Percentiles rank a stretch among this genome's conserved stretches.
Evolutionary conservation across 306 rosid genomes (phyloP).

Genomic region (Prunus dulcis): DNA sequence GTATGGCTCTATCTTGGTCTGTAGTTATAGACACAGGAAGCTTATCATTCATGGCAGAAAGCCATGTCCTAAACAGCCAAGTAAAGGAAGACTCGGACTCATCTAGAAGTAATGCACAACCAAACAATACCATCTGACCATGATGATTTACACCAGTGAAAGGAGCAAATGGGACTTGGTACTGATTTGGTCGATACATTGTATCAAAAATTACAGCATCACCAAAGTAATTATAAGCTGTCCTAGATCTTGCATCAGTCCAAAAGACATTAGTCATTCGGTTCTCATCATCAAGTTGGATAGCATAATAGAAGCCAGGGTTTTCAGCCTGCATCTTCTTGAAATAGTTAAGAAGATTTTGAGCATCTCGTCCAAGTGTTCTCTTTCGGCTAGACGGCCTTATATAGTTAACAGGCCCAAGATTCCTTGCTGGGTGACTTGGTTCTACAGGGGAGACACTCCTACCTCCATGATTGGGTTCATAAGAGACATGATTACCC

Average conservation of each 20-base stretch:
- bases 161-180: constrained; percentile 77
- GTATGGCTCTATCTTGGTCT: constrained; percentile 78
- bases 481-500: constrained; percentile 40
- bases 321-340: constrained; percentile 78
- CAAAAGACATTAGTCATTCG: constrained; percentile 75
- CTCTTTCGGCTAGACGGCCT: constrained; percentile 49
- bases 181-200: constrained; percentile 74
- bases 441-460: constrained; percentile 55
- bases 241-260: constrained; percentile 76
- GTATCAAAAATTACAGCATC: constrained; percentile 83
- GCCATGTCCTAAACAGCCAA: constrained; percentile 78
- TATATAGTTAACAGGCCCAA: constrained; percentile 31
- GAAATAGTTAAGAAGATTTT: constrained; percentile 69
- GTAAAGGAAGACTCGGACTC: constrained; percentile 71
- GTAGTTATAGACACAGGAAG: constrained; percentile 71
- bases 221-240: constrained; percentile 68
- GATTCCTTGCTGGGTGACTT: constrained; percentile 37
- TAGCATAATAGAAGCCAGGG: constrained; percentile 70
- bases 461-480: constrained; percentile 34
- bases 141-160: constrained; percentile 82
- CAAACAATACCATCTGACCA: constrained; percentile 72
- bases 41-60: constrained; percentile 65
- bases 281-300: constrained; percentile 78
- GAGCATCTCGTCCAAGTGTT: constrained; percentile 78
- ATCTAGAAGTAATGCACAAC: constrained; percentile 74